Evolutionary conservation across 208 protist genomes (phyloP).

Genomic region (Trypanosoma grayi): DNA sequence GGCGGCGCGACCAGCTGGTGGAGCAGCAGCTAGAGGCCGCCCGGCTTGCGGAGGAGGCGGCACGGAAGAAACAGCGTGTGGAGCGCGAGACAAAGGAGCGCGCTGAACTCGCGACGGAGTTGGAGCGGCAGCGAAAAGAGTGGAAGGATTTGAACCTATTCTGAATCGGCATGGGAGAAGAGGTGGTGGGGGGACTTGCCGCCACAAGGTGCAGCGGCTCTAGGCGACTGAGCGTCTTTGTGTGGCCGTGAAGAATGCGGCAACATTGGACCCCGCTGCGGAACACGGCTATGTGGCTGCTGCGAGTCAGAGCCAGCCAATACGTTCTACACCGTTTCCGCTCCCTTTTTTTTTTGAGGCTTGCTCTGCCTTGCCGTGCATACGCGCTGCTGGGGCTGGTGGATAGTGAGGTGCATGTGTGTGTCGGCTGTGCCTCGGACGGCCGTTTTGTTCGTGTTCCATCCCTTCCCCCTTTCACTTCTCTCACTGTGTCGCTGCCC

Average conservation of each 20-base stretch:
- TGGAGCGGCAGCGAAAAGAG: conserved; percentile 79
- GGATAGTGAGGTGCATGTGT: no score
- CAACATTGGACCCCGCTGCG: no score
- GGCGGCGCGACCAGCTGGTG: conserved; percentile 45
- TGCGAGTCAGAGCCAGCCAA: no score
- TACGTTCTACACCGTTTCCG: not conserved
- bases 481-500: no score
- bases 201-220: not conserved
- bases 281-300: no score
- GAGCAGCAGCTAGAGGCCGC: conserved; percentile 76
- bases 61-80: conserved; percentile 48
- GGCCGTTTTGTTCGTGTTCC: no score
- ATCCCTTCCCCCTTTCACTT: no score
- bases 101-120: conserved; percentile 50
- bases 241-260: not conserved
- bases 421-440: no score
- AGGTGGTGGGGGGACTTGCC: not conserved
- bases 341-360: conserved; percentile 18
- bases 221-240: not conserved
- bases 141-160: conserved; percentile 77
- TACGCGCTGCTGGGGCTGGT: no score
- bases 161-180: conserved; percentile 8
- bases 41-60: conserved; percentile 74
- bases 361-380: no score
- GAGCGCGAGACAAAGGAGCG: conserved; percentile 53